These are phyloP conservation scores for Ogataea haglerorum DNA, from an alignment of 805 yeast species.

Conservation along the genomic window DNA sequence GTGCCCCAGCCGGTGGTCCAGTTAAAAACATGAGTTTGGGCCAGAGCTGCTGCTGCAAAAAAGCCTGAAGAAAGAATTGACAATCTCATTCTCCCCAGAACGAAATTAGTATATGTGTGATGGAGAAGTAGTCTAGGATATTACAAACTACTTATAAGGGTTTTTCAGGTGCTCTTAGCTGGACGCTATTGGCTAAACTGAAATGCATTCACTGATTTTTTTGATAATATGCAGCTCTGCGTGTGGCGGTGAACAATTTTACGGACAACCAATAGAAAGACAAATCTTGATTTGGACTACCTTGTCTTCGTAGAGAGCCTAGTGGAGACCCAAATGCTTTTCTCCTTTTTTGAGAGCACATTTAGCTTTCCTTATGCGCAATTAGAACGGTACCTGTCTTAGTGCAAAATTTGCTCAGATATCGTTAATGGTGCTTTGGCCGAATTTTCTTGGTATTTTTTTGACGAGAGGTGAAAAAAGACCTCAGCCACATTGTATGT, in stretches of 20 bases:
- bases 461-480: neutral
- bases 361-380: too few species aligned
- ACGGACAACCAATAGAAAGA: neutral
- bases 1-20: conserved; percentile 64
- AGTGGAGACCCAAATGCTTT: neutral
- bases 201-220: conserved; percentile 10
- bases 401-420: neutral
- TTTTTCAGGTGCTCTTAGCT: neutral
- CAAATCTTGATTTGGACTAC: neutral
- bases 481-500: conserved; percentile 1
- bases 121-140: conserved; percentile 1
- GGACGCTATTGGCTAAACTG: neutral
- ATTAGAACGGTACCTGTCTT: too few species aligned
- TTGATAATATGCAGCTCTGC: conserved; percentile 7
- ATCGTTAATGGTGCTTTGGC: neutral
- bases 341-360: too few species aligned
- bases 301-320: neutral
- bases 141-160: neutral
- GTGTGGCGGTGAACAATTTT: conserved; percentile 6
- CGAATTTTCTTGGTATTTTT: neutral
- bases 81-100: conserved; percentile 18
- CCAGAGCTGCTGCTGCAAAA: conserved; percentile 24
- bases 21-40: conserved; percentile 57
- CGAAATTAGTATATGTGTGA: conserved; percentile 18
- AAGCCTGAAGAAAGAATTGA: conserved; percentile 15